Evolutionary conservation across 2,329 filamentous ascomycete genomes (phyloP), one percentile per base, ranked within the genome.

Genomic region (Podosphaera leucotricha): DNA sequence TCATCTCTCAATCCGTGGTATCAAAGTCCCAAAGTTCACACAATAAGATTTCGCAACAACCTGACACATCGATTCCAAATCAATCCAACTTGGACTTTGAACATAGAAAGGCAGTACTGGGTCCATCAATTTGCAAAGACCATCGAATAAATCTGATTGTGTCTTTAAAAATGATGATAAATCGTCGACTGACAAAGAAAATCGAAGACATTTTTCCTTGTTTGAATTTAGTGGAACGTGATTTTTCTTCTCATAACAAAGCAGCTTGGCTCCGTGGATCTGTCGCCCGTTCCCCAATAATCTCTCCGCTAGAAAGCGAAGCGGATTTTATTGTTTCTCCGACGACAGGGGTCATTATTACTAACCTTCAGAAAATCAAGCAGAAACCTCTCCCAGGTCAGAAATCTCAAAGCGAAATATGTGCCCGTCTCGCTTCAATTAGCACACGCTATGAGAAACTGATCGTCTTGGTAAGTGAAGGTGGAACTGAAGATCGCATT

Each of bases 251-350:
- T 5, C 58, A 63, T 49, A 60, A 62, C 38, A 57, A 54, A 5
- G 44, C 57, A 28, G 33, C 48, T 8, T 62, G 62, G 62, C 48
- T 56, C 44, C 58, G 44, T 21, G 56, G 49, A 43, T 54, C 58
- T 41, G 52, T 58, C 20, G 47, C 50, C 21, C 55, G 58, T n/a
- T 61, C 60, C 6, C 57, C 59, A n/a, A 46, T 60, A 2, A 47
- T 53, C 3, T 66, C 63, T 0, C 49, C 60, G 0, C 57, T 69
- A 1, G 60, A 61, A 1, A 60, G 64, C 5, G 79, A 84, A 56
- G 77, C 81, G 2, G 85, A 93, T 52, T 59, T 93, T 2, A 70
- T 79, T 1, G 53, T 86, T 4, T 81, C 81, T 0, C 74, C 81
- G 0, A 66, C 64, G 0, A 73, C 70, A 0, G 84, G 80, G 0